Base-by-base conservation (phyloP, 345 rosid species). In the Anacardium occidentale region DNA sequence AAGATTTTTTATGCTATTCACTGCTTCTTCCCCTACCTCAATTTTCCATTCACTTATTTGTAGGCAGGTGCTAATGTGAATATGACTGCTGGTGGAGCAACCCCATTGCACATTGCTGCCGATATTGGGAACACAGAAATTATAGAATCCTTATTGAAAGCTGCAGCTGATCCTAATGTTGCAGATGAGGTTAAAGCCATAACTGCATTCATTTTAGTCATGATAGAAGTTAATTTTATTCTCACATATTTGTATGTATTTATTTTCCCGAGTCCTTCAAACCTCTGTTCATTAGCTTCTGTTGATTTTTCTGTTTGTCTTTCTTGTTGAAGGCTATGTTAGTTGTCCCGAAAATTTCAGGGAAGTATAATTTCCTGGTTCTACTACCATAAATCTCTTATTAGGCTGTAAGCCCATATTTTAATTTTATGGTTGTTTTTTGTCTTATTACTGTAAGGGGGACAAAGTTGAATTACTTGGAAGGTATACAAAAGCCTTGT, bases 101-200 rank as follows among this genome's bases (percentile, higher is more conserved):
- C 97, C 53, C 95, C 97, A 10, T 83, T 94, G 87, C 97, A 94
- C 72, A 86, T 90, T 77, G 97, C 98, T 7, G 97, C 97, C 57
- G 94, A 94, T 78, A 76, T 61, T 64, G 98, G 97, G 69, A 86
- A 61, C 80, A 63, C 76, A 12, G 93, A 90, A 66, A 79, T 94
- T 64, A 76, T 94, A 64, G 84, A 88, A 66, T 85, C 84, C 81
- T 88, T 94, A 61, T 74, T 94, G 59, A 75, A 94, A 78, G 95
- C 91, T 62, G 92, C 97, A 34, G 93, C 93, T 81, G 97, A 92
- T 83, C 88, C 97, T 45, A 89, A 94, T 79, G 69, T 72, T 61
- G 56, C 72, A 20, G 97, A 94, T 47, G 98, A 94, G 90, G 97
- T 91, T 51, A 71, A 48, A 70, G 42, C 51, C 24, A 1, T 53